Evolutionary conservation across 2,329 filamentous ascomycete species (phyloP).

Genomic region (Apiospora aurea): DNA sequence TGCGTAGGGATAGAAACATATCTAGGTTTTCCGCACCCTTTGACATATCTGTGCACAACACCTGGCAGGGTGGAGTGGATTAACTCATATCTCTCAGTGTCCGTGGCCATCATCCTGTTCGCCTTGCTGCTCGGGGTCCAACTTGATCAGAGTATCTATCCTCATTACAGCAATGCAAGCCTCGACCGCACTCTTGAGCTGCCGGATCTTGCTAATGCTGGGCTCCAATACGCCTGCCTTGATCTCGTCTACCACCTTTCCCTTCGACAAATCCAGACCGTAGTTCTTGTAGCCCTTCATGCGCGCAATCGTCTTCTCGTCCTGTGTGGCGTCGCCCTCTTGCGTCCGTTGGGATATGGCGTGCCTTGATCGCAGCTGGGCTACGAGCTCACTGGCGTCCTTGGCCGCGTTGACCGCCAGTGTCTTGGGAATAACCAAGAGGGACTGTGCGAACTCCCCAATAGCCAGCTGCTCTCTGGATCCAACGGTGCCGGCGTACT

Average conservation of each 20-base stretch:
- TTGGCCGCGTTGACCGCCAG: constrained; percentile 97
- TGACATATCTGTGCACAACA: neutral
- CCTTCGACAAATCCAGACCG: constrained; percentile 86
- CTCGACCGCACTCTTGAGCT: constrained; percentile 98
- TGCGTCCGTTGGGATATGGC: constrained; percentile 91
- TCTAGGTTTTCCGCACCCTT: constrained; percentile 2
- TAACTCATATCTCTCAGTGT: constrained; percentile 59
- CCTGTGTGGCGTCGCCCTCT: constrained; percentile 82
- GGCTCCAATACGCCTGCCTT: constrained; percentile 97
- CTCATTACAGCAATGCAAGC: constrained; percentile 99
- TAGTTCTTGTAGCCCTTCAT: constrained; percentile 99
- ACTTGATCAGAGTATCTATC: constrained; percentile 97
- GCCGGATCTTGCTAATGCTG: constrained; percentile 97
- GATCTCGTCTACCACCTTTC: constrained; percentile 90
- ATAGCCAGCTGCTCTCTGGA: constrained; percentile 98
- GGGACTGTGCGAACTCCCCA: constrained; percentile 93
- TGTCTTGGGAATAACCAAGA: constrained; percentile 95
- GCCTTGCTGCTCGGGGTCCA: constrained; percentile 85
- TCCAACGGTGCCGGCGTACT: constrained; percentile 96
- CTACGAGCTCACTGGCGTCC: constrained; percentile 92
- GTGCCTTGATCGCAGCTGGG: constrained; percentile 92
- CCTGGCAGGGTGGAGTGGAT: neutral
- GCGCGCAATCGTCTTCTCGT: constrained; percentile 87
- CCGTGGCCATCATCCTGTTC: constrained; percentile 85
- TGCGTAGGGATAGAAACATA: neutral